These are phyloP conservation scores for Ophiocordyceps camponoti-floridani DNA, from an alignment of 2,329 filamentous ascomycete genomes.

Conservation along the genomic window DNA sequence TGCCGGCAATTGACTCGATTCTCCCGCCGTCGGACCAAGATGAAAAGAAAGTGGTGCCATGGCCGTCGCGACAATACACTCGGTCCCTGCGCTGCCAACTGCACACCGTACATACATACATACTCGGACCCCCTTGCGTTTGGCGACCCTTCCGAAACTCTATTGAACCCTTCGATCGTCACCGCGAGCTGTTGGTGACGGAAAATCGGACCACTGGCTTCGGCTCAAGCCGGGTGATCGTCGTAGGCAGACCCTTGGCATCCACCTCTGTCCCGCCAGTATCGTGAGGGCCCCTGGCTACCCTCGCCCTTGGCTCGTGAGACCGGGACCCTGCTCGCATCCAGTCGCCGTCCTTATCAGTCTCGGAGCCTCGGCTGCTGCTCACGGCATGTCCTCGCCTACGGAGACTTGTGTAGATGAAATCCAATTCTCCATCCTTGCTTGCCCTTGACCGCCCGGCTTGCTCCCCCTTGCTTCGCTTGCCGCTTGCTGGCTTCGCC, in stretches of 20 bases:
- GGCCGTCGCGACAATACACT: neutral
- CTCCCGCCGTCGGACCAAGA: neutral
- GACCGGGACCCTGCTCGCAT: too few species aligned
- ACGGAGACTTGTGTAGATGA: conserved; percentile 52
- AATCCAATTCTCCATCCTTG: conserved; percentile 74
- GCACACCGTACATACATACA: too few species aligned
- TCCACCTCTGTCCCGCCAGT: neutral
- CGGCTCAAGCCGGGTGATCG: neutral
- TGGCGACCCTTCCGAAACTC: neutral
- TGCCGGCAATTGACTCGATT: neutral
- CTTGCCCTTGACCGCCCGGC: conserved; percentile 41
- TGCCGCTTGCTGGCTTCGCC: conserved; percentile 30
- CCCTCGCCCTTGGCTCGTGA: too few species aligned
- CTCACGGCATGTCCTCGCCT: conserved; percentile 11
- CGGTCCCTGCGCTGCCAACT: neutral
- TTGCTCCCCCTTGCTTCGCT: conserved; percentile 9
- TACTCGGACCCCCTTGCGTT: neutral
- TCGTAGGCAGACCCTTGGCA: neutral
- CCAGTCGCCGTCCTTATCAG: too few species aligned
- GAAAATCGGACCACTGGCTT: neutral
- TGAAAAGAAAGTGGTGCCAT: neutral
- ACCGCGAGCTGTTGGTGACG: neutral
- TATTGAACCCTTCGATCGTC: neutral
- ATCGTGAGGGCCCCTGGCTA: too few species aligned
- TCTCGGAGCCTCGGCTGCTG: neutral